phyloP scores from a whole-genome alignment of 2,329 filamentous ascomycete genomes.

The Coleophoma cylindrospora region DNA sequence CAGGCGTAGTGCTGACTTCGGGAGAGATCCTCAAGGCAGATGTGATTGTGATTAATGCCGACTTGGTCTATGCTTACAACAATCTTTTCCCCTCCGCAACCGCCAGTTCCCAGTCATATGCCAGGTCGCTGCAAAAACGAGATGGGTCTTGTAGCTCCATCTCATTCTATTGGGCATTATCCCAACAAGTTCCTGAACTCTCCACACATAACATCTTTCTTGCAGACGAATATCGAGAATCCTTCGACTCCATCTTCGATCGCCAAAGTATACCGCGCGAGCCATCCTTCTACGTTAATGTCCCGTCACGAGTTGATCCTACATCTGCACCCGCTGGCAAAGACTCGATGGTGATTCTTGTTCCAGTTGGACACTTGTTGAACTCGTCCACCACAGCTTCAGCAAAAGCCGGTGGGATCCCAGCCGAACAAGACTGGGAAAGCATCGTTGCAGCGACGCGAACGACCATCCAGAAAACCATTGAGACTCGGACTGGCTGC shows the following conservation, averaged over 20 bases:
- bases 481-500: slow-evolving; percentile 55
- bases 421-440: slow-evolving; percentile 52
- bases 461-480: slow-evolving; percentile 53
- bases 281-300: slow-evolving; percentile 74
- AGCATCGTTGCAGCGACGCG: slow-evolving; percentile 55
- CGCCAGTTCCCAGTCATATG: slow-evolving; percentile 22
- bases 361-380: slow-evolving; percentile 66
- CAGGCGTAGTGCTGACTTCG: slow-evolving; percentile 52
- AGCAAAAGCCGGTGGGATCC: slow-evolving; percentile 24
- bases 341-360: slow-evolving; percentile 64
- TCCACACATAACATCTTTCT: slow-evolving; percentile 74
- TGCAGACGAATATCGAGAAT: slow-evolving; percentile 65
- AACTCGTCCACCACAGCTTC: slow-evolving; percentile 32
- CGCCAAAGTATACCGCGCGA: slow-evolving; percentile 60
- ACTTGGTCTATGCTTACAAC: slow-evolving; percentile 70
- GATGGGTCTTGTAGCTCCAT: slow-evolving; percentile 66
- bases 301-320: slow-evolving; percentile 64
- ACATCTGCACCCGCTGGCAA: slow-evolving; percentile 60
- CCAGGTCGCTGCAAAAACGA: slow-evolving; percentile 36
- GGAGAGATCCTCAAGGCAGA: slow-evolving; percentile 59
- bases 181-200: slow-evolving; percentile 55
- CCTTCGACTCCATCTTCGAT: slow-evolving; percentile 74
- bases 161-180: slow-evolving; percentile 71
- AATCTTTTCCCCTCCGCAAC: slow-evolving; percentile 45
- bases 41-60: slow-evolving; percentile 66